phyloP scores from a whole-genome alignment of 805 yeast genomes.

The Yamadazyma takamatsuzukensis region DNA sequence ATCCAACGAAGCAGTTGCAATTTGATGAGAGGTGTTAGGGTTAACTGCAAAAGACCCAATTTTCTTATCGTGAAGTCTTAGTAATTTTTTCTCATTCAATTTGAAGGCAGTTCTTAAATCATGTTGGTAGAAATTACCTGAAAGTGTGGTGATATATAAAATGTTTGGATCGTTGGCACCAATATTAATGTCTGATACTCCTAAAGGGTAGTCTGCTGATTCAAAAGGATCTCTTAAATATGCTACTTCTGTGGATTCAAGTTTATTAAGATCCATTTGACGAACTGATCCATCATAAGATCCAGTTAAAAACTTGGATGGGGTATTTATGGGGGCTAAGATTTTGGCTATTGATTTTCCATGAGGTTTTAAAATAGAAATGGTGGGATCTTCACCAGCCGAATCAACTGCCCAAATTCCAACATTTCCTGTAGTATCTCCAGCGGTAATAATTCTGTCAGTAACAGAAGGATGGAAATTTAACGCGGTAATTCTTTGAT shows the following conservation, averaged over 20 bases:
- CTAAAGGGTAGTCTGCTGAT: conserved; percentile 39
- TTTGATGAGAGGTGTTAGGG: conserved; percentile 59
- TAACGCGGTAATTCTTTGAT: conserved; percentile 70
- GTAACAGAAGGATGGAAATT: conserved; percentile 70
- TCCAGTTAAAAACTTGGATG: conserved; percentile 58
- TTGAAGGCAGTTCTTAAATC: conserved; percentile 57
- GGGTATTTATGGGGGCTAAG: conserved; percentile 46
- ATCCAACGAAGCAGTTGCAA: conserved; percentile 88
- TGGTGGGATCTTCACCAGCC: conserved; percentile 41
- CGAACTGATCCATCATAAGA: conserved; percentile 91
- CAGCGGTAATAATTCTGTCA: conserved; percentile 69
- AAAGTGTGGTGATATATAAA: conserved; percentile 70
- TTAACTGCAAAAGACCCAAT: conserved; percentile 86
- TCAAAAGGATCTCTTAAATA: conserved; percentile 49
- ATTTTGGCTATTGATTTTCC: conserved; percentile 69
- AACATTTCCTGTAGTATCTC: conserved; percentile 82
- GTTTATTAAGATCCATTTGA: conserved; percentile 58
- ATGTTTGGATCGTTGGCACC: conserved; percentile 46
- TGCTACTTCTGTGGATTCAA: conserved; percentile 51
- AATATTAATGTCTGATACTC: conserved; percentile 72
- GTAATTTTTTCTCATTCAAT: conserved; percentile 24
- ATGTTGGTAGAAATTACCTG: conserved; percentile 73
- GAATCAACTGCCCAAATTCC: conserved; percentile 84
- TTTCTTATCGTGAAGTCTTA: conserved; percentile 79
- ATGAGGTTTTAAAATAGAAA: conserved; percentile 69